Percentiles rank a stretch among this genome's conserved stretches.
phyloP scores from a whole-genome alignment of 441 rosid genomes.

The Macaranga tanarius region DNA sequence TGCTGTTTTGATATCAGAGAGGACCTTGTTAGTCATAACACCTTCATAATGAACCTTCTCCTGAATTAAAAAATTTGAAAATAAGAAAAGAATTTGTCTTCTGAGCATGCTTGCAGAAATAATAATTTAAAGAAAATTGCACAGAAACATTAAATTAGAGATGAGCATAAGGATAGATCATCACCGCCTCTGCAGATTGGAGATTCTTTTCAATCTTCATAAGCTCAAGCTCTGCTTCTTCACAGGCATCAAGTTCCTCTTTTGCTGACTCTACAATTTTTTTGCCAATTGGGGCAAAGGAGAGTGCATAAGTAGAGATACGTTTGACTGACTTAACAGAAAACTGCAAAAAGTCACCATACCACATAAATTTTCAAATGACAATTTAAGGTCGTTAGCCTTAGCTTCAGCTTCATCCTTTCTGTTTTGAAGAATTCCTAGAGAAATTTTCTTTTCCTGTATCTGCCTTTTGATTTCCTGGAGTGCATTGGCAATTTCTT shows the following conservation, averaged over 20 bases:
- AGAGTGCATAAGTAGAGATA: conserved; percentile 7
- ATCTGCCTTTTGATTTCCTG: conserved; percentile 61
- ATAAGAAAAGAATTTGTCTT: conserved; percentile 10
- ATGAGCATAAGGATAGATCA: conserved; percentile 18
- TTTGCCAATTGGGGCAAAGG: neutral
- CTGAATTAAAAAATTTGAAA: conserved; percentile 40
- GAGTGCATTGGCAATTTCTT: conserved; percentile 15
- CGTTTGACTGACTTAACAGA: conserved; percentile 8
- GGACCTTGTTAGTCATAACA: conserved; percentile 75
- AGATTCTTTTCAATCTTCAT: conserved; percentile 67
- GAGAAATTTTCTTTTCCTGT: conserved; percentile 45
- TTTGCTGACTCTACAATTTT: conserved; percentile 64
- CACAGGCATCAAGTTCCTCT: conserved; percentile 70
- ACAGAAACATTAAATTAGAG: conserved; percentile 16
- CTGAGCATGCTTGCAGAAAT: conserved; percentile 23
- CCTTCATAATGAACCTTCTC: conserved; percentile 74
- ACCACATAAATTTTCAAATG: conserved; percentile 75
- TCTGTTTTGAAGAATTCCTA: conserved; percentile 48
- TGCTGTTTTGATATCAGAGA: conserved; percentile 62
- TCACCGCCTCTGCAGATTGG: conserved; percentile 58
- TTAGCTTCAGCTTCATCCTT: conserved; percentile 60
- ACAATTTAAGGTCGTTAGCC: conserved; percentile 53
- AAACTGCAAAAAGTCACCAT: conserved; percentile 23
- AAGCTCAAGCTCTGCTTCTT: conserved; percentile 74
- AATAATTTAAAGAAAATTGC: conserved; percentile 12